Evolutionary conservation across 2,329 filamentous ascomycete species (phyloP).

Genomic region (Neofusicoccum umdonicola): DNA sequence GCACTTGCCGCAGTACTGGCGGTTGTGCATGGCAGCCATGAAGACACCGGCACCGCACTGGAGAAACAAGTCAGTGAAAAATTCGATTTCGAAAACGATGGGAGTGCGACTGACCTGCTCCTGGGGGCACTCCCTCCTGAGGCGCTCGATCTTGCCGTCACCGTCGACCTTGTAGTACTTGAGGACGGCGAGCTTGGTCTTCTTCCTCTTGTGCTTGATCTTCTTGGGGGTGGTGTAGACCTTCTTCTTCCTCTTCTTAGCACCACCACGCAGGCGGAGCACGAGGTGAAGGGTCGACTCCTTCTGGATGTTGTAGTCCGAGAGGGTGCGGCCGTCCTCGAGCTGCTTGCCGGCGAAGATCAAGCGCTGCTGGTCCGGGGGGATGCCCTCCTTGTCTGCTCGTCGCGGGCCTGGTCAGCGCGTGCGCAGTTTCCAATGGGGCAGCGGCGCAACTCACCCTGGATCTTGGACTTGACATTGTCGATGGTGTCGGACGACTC

Average conservation of each 20-base stretch:
- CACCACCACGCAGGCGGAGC: slow-evolving; percentile 96
- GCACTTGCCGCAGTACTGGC: slow-evolving; percentile 87
- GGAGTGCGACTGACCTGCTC: slow-evolving; percentile 70
- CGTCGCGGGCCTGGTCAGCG: slow-evolving; percentile 33
- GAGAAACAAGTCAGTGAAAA: slow-evolving; percentile 2
- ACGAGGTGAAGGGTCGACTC: slow-evolving; percentile 98
- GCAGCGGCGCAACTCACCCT: slow-evolving; percentile 49
- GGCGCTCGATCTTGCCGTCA: slow-evolving; percentile 99
- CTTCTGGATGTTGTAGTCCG: slow-evolving; percentile 99
- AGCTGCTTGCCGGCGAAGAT: slow-evolving; percentile 99
- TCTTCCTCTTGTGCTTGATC: slow-evolving; percentile 99
- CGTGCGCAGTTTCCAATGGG: neutral
- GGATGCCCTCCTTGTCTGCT: slow-evolving; percentile 99
- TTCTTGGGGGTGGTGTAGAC: slow-evolving; percentile 99
- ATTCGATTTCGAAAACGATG: neutral
- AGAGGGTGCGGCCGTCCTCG: slow-evolving; percentile 97
- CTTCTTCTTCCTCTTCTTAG: slow-evolving; percentile 99
- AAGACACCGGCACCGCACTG: slow-evolving; percentile 99
- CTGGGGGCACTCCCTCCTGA: slow-evolving; percentile 92
- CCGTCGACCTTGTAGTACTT: slow-evolving; percentile 99
- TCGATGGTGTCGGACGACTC: slow-evolving; percentile 99
- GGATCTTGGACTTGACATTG: slow-evolving; percentile 99
- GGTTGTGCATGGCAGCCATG: slow-evolving; percentile 99
- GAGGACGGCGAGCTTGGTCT: slow-evolving; percentile 99
- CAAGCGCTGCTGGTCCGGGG: slow-evolving; percentile 97